phyloP scores from a whole-genome alignment of 163 green algal genomes.

The Volvox carteri region DNA sequence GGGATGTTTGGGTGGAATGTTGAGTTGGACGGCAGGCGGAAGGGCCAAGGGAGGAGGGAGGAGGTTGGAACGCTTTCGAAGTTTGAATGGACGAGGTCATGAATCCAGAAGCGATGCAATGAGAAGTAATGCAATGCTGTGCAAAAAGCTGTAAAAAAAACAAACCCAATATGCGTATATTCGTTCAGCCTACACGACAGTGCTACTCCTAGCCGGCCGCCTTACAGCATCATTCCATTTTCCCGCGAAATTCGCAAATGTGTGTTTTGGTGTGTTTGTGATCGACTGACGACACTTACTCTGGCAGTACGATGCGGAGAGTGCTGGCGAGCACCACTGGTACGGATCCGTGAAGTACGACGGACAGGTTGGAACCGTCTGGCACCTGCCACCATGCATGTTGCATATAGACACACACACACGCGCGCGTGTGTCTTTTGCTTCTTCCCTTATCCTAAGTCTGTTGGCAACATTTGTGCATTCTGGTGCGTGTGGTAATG shows the following conservation, averaged over 20 bases:
- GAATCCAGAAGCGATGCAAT: background rate
- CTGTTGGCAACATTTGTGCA: background rate
- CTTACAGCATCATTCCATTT: background rate
- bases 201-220: background rate
- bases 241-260: background rate
- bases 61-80: background rate
- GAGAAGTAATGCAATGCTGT: background rate
- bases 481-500: background rate
- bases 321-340: background rate
- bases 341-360: background rate
- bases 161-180: background rate
- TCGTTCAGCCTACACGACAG: background rate
- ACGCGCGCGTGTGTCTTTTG: background rate
- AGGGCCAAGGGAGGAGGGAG: background rate
- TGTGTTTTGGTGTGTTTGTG: background rate
- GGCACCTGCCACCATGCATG: background rate
- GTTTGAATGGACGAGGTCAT: background rate
- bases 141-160: background rate
- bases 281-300: background rate
- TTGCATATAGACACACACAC: background rate
- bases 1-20: too few species aligned
- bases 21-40: too few species aligned
- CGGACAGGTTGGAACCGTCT: background rate
- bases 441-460: background rate
- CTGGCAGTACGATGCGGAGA: background rate